These are phyloP conservation scores for Plasmodium yoelii DNA, from an alignment of 169 alveolate species.

Conservation along the genomic window DNA sequence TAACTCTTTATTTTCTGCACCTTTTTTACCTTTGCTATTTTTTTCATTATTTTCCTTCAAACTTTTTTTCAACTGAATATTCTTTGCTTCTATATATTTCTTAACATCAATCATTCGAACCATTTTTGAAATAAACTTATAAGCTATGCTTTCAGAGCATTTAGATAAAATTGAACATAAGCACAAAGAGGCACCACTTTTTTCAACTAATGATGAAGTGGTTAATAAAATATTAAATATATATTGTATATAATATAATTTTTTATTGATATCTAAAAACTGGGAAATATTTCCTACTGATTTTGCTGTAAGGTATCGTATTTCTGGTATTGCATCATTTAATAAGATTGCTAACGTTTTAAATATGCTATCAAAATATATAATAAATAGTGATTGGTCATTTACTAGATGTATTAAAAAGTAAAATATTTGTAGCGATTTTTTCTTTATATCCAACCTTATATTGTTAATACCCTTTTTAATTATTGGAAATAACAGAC, in stretches of 20 bases:
- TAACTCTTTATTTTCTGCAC: background rate
- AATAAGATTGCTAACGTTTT: constrained; percentile 11
- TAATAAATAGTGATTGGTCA: constrained; percentile 38
- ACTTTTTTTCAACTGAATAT: constrained; percentile 5
- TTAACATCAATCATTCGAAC: constrained; percentile 62
- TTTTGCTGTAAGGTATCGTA: constrained; percentile 62
- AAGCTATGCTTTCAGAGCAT: constrained; percentile 52
- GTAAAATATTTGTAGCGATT: constrained; percentile 64
- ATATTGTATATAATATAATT: constrained; percentile 62
- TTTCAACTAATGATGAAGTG: constrained; percentile 53
- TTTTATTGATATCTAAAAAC: constrained; percentile 40
- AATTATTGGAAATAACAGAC: constrained; percentile 53
- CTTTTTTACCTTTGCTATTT: background rate
- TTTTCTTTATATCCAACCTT: constrained; percentile 61
- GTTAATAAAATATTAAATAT: constrained; percentile 55
- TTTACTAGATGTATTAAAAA: constrained; percentile 55
- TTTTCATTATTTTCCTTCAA: background rate
- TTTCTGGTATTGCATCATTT: constrained; percentile 71
- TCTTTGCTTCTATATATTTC: constrained; percentile 34
- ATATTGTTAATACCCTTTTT: constrained; percentile 74
- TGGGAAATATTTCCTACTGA: constrained; percentile 56
- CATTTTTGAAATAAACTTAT: constrained; percentile 36
- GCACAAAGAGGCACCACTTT: constrained; percentile 64
- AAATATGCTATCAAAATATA: constrained; percentile 59
- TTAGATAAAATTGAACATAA: constrained; percentile 61